phyloP scores from a whole-genome alignment of 2,329 filamentous ascomycete genomes.

The Aspergillus sp. region DNA sequence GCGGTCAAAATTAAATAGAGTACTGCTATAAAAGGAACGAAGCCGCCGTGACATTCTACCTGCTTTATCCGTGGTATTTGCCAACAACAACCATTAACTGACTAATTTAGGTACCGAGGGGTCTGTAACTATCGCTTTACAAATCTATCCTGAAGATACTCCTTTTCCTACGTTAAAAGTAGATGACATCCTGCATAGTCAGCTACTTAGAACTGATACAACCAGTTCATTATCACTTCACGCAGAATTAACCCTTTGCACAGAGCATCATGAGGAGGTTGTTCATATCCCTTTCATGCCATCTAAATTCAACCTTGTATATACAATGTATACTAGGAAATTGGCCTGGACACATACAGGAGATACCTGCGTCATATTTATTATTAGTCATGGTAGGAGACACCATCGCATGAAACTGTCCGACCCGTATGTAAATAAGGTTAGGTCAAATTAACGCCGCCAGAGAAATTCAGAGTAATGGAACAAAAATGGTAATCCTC shows the following conservation, averaged over 20 bases:
- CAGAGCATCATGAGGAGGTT: not conserved
- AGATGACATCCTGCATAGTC: too few relatives aligned
- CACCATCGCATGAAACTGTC: not conserved
- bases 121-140: too few relatives aligned
- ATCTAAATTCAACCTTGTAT: not conserved
- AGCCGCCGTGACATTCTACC: too few relatives aligned
- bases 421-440: not conserved
- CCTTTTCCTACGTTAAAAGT: too few relatives aligned
- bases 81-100: too few relatives aligned
- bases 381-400: not conserved
- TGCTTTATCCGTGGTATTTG: too few relatives aligned
- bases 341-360: not conserved
- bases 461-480: conserved; percentile 1
- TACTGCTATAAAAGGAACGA: too few relatives aligned
- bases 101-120: too few relatives aligned
- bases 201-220: too few relatives aligned
- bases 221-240: too few relatives aligned
- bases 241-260: not conserved
- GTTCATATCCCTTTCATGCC: not conserved
- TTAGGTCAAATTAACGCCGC: conserved; percentile 2
- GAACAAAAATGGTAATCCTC: conserved; percentile 4
- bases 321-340: not conserved
- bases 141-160: too few relatives aligned
- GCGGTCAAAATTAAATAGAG: too few relatives aligned
- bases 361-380: not conserved